Conservation (phyloP, 441 rosid genomes). For the Pelargonium australe region DNA sequence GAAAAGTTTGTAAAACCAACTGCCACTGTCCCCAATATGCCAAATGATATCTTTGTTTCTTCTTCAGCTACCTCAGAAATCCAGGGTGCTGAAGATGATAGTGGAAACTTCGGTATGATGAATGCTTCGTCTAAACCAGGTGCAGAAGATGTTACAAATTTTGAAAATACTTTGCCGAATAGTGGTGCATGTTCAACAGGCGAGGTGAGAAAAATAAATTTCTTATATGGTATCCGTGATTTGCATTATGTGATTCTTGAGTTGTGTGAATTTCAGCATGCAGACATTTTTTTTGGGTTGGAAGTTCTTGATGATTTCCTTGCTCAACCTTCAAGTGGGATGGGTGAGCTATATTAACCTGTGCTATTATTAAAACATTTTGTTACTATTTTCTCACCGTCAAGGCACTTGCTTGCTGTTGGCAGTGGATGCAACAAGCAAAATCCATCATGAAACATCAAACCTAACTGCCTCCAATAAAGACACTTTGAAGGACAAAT, state of each 20-base stretch:
- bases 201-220: slow-evolving; percentile 27
- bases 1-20: too few relatives aligned
- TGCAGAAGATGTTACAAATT: slow-evolving; percentile 7
- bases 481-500: slow-evolving; percentile 12
- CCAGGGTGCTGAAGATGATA: slow-evolving; percentile 5
- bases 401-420: too few relatives aligned
- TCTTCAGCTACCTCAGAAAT: slow-evolving; percentile 15
- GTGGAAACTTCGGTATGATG: background rate
- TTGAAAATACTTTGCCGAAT: slow-evolving; percentile 13
- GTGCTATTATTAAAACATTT: background rate
- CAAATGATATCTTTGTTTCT: slow-evolving; percentile 7
- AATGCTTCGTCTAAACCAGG: background rate
- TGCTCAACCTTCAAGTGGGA: slow-evolving; percentile 19
- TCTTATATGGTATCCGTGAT: slow-evolving; percentile 3
- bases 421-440: too few relatives aligned
- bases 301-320: slow-evolving; percentile 28
- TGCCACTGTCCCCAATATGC: too few relatives aligned
- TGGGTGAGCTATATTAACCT: slow-evolving; percentile 20
- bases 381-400: background rate
- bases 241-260: slow-evolving; percentile 10
- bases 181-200: slow-evolving; percentile 22
- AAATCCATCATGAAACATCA: background rate
- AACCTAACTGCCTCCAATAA: slow-evolving; percentile 9
- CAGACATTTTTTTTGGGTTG: slow-evolving; percentile 29
- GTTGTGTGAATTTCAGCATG: slow-evolving; percentile 34